These are phyloP conservation scores for Sporisorium iseilematis-ciliati DNA, from an alignment of 1,284 basidiomycete species.

Conservation along the genomic window DNA sequence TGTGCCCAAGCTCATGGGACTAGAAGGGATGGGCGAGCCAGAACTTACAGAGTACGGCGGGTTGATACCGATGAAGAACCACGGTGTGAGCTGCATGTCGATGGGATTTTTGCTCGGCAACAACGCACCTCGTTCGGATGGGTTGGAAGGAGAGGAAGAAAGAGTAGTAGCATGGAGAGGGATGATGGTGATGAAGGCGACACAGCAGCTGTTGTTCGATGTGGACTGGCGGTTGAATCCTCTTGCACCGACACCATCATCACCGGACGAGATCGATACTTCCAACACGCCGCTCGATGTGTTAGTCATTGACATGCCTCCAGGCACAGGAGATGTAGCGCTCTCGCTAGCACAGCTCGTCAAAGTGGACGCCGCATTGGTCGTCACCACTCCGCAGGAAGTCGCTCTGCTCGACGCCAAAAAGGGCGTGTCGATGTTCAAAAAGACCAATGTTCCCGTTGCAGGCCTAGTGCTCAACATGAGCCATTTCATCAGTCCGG, in stretches of 20 bases:
- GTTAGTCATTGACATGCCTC: constrained; percentile 95
- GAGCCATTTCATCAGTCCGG: constrained; percentile 86
- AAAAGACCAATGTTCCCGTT: constrained; percentile 88
- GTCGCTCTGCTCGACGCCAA: constrained; percentile 91
- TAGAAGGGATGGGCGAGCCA: constrained; percentile 84
- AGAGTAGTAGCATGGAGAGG: constrained; percentile 87
- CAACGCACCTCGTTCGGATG: not conserved
- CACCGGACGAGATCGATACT: constrained; percentile 7
- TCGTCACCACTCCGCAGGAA: constrained; percentile 93
- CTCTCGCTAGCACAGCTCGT: constrained; percentile 92
- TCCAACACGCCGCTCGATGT: constrained; percentile 76
- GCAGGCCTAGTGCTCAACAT: constrained; percentile 91
- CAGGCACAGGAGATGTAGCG: constrained; percentile 95
- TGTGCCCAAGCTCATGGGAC: constrained; percentile 92
- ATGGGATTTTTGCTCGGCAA: constrained; percentile 81
- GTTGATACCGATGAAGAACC: constrained; percentile 86
- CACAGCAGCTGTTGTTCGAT: constrained; percentile 95
- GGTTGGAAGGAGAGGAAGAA: constrained; percentile 20
- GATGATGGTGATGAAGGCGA: constrained; percentile 98
- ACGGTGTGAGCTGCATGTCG: constrained; percentile 94
- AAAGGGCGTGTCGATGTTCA: constrained; percentile 93
- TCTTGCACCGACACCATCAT: constrained; percentile 10
- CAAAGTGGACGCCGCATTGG: constrained; percentile 61
- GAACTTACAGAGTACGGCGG: constrained; percentile 77
- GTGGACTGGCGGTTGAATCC: constrained; percentile 81